Evolutionary conservation across 345 rosid species (phyloP).

Genomic region (Moricandia moricandioides): DNA sequence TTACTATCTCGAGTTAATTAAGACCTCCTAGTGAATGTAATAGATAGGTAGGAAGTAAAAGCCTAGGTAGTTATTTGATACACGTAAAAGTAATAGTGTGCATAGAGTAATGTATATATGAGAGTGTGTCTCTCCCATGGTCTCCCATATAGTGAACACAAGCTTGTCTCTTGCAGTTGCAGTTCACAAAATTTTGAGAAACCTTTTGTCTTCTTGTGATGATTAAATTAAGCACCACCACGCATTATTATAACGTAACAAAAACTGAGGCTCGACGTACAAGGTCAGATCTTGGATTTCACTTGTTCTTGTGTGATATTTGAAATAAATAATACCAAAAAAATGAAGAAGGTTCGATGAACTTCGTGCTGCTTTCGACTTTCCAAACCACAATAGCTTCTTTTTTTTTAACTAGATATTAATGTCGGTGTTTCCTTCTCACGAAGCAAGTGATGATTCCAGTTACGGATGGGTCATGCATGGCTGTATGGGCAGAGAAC

Average conservation of each 20-base stretch:
- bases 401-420: neutral
- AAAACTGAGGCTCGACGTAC: slow-evolving; percentile 34
- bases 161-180: slow-evolving; percentile 25
- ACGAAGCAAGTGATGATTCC: neutral
- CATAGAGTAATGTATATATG: neutral
- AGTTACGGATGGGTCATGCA: neutral
- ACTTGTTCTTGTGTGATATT: neutral
- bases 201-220: slow-evolving; percentile 20
- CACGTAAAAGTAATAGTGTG: neutral
- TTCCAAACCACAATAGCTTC: slow-evolving; percentile 14
- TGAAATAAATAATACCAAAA: neutral
- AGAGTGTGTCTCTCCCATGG: slow-evolving; percentile 12
- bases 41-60: neutral
- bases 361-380: slow-evolving; percentile 32
- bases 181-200: slow-evolving; percentile 22
- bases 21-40: neutral
- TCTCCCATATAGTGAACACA: slow-evolving; percentile 35
- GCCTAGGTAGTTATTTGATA: neutral
- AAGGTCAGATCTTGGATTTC: slow-evolving; percentile 33
- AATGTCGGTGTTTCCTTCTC: slow-evolving; percentile 33
- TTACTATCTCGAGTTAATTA: neutral
- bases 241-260: slow-evolving; percentile 10
- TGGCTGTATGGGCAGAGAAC: slow-evolving; percentile 20
- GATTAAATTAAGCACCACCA: neutral
- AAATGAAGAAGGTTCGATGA: slow-evolving; percentile 28